Conservation (phyloP, 2,329 filamentous ascomycete species). For the Claviceps sp. region DNA sequence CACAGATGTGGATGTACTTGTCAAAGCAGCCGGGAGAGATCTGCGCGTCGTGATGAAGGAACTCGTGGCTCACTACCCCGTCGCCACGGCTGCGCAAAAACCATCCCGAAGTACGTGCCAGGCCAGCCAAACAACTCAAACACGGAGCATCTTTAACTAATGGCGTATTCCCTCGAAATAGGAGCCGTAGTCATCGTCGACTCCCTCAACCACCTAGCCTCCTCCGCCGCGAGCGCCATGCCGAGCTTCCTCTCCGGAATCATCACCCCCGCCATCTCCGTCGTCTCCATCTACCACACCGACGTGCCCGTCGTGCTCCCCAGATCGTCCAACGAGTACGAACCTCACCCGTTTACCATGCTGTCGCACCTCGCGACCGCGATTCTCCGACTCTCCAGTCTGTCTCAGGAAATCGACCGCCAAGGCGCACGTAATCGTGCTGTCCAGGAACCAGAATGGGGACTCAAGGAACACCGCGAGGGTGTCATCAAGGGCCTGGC, state of each 20-base stretch:
- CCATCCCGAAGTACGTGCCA: constrained; percentile 28
- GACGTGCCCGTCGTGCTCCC: constrained; percentile 53
- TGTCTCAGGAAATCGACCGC: constrained; percentile 59
- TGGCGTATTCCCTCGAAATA: constrained; percentile 19
- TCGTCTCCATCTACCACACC: constrained; percentile 70
- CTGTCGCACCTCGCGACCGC: constrained; percentile 82
- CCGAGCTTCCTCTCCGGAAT: constrained; percentile 57
- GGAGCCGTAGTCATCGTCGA: constrained; percentile 69
- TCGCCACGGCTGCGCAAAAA: constrained; percentile 23
- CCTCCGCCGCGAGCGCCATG: constrained; percentile 40
- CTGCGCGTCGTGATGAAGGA: constrained; percentile 45
- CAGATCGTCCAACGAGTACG: constrained; percentile 35
- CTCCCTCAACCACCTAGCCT: constrained; percentile 55
- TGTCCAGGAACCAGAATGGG: constrained; percentile 62
- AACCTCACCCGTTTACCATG: constrained; percentile 56
- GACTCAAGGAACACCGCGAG: constrained; percentile 63
- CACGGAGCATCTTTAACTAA: not conserved
- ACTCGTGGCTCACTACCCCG: constrained; percentile 38
- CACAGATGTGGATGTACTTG: constrained; percentile 50
- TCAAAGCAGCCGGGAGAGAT: constrained; percentile 49
- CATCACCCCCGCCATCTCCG: constrained; percentile 52
- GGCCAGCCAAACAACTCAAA: not conserved
- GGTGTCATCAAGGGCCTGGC: constrained; percentile 60
- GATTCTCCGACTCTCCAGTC: constrained; percentile 58
- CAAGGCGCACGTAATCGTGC: constrained; percentile 68